Base-by-base conservation (phyloP, 2,329 filamentous ascomycete species). In the Sordariomycetes sp. region DNA sequence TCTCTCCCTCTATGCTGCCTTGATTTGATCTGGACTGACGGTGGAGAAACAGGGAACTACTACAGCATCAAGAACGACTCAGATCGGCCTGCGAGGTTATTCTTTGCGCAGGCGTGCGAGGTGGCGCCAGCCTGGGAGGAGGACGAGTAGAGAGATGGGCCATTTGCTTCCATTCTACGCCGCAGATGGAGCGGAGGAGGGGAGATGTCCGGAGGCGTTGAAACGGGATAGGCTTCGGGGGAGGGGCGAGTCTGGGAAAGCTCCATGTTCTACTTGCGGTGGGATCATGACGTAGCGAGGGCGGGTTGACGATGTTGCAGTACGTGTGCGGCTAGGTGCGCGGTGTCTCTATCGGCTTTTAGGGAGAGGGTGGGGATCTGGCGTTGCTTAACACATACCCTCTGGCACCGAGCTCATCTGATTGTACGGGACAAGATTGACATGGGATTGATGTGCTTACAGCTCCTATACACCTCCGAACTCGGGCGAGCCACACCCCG, bases 91-190 rank as follows among this genome's bases (percentile, higher is more conserved):
- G 88, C 89, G 4, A 82, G 87, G 45, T 78, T 97, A 54, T 97
- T 97, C 74, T 99, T 97, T 70, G 85, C 90, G 1, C 94, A 99
- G 69, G 92, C 86, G 7, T 92, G 86, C 69, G 89, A 84, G 65
- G 64, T 77, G 12, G 67, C 70, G 10, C 61, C 63, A 10, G 57
- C 62, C 39, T 62, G 59, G 10, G 63, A 61, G n/a, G 64, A 65
- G 42, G 62, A 62, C 39, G 54, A 56, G 34, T 36, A 58, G 39
- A 15, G 28, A 7, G 10, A 35, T 10, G 12, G 48, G 28, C 54
- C n/a, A 1, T 28, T 34, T 56, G 17, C 25, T 42, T 54, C 36
- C 12, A 13, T 52, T 24, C 52, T 22, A 15, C 10, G 52, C 36
- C 32, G 34, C 17, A 6, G 17, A 53, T 8, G 28, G 28, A 8